Percentiles rank a stretch among this genome's conserved stretches.
Conservation (phyloP, 768 basidiomycete species). For the Filobasidium floriforme region DNA sequence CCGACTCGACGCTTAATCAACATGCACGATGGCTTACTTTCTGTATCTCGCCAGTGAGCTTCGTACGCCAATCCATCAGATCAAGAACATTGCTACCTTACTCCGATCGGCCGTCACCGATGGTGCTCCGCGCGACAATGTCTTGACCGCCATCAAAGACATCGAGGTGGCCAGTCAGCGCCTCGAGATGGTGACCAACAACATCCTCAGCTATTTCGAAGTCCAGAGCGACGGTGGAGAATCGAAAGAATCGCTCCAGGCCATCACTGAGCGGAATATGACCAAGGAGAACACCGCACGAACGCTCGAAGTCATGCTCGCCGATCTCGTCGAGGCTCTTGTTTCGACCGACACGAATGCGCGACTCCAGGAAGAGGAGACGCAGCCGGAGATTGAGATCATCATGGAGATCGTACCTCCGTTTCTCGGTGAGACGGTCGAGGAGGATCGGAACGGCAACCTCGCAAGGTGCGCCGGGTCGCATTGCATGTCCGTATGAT, state of each 20-base stretch:
- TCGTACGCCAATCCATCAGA: conserved; percentile 41
- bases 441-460: conserved; percentile 37
- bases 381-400: conserved; percentile 30
- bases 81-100: conserved; percentile 36
- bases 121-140: conserved; percentile 20
- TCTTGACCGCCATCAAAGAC: conserved; percentile 32
- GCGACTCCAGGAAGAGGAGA: conserved; percentile 26
- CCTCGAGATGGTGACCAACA: conserved; percentile 40
- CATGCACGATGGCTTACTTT: not conserved
- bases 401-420: conserved; percentile 40
- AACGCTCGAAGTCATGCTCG: conserved; percentile 34
- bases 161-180: conserved; percentile 39
- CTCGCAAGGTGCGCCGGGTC: conserved; percentile 29
- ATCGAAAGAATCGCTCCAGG: conserved; percentile 9
- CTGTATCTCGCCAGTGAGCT: conserved; percentile 30
- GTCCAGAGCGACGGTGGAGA: conserved; percentile 6
- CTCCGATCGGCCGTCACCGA: conserved; percentile 35
- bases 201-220: conserved; percentile 33
- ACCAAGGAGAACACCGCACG: conserved; percentile 20
- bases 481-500: not conserved
- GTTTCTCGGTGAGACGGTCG: conserved; percentile 32
- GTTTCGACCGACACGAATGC: conserved; percentile 27
- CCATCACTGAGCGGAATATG: conserved; percentile 13
- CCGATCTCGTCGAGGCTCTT: conserved; percentile 33
- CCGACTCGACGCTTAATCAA: not conserved